These are phyloP conservation scores for Cinchona pubescens DNA, from an alignment of 257 asterid genomes.

Conservation along the genomic window DNA sequence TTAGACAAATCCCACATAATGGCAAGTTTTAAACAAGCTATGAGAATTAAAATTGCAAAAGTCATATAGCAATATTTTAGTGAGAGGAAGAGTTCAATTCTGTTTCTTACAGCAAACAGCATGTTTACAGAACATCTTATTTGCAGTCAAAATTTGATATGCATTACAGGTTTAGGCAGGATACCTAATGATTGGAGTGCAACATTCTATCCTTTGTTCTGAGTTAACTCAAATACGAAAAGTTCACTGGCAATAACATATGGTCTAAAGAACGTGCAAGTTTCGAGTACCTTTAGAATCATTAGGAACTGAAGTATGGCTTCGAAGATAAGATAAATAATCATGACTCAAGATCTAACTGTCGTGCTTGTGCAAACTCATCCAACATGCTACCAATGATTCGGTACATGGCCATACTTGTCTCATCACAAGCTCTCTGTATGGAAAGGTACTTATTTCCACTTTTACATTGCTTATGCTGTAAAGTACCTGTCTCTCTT, in stretches of 20 bases:
- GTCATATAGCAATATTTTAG: neutral
- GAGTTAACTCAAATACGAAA: neutral
- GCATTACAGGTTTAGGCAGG: neutral
- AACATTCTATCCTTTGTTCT: neutral
- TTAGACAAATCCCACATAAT: neutral
- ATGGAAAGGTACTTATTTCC: constrained; percentile 60
- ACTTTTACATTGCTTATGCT: constrained; percentile 22
- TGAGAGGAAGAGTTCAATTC: neutral
- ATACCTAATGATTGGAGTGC: neutral
- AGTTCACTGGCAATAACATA: neutral
- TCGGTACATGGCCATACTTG: constrained; percentile 57
- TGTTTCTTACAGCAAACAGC: neutral
- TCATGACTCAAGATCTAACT: constrained; percentile 33
- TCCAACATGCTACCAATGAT: constrained; percentile 55
- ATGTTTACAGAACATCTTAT: neutral
- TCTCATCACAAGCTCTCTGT: constrained; percentile 81
- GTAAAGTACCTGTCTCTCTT: constrained; percentile 24
- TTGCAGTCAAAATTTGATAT: neutral
- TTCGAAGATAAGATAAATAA: constrained; percentile 48
- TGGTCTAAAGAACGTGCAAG: neutral
- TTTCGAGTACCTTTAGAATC: constrained; percentile 39
- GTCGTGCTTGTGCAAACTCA: constrained; percentile 44
- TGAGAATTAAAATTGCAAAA: neutral
- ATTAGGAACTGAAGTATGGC: constrained; percentile 27
- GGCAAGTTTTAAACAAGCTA: neutral